phyloP scores from a whole-genome alignment of 768 basidiomycete species.

The Rhodotorula kratochvilovae region DNA sequence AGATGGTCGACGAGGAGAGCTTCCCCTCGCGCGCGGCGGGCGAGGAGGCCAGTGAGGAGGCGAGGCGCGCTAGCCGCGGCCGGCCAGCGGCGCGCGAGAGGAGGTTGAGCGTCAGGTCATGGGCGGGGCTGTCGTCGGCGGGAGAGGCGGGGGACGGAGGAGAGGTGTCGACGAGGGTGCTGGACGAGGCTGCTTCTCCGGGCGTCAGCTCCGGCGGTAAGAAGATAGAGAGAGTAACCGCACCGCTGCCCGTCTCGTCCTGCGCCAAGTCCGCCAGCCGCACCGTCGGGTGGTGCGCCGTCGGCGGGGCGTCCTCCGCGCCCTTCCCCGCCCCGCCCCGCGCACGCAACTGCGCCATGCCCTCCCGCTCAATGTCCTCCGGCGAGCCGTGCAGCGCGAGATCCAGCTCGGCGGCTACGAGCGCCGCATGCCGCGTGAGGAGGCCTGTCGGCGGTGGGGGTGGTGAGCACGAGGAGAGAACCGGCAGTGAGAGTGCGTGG shows the following conservation, averaged over 20 bases:
- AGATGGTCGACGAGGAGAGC: neutral
- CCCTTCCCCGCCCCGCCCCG: neutral
- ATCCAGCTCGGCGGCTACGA: neutral
- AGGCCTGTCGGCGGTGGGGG: neutral
- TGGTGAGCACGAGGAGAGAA: neutral
- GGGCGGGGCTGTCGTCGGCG: too few relatives aligned
- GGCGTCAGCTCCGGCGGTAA: fast-evolving
- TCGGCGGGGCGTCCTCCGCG: neutral
- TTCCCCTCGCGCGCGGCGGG: too few relatives aligned
- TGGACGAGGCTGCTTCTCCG: neutral
- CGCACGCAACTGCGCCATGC: neutral
- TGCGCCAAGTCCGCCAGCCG: neutral
- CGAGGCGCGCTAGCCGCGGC: conserved; percentile 12
- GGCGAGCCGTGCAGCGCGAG: neutral
- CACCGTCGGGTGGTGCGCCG: too few relatives aligned
- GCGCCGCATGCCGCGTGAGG: neutral
- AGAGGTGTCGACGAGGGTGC: conserved; percentile 15
- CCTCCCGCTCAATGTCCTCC: too few relatives aligned
- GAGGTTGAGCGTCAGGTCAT: neutral
- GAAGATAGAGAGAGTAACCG: neutral
- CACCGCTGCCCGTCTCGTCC: neutral
- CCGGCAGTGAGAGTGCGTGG: neutral
- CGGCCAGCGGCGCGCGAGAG: conserved; percentile 22
- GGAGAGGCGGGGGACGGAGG: neutral
- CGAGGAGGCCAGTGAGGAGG: neutral